Evolutionary conservation across 371 early-diverging fungal species (phyloP).

Genomic region (Mortierella sp.): DNA sequence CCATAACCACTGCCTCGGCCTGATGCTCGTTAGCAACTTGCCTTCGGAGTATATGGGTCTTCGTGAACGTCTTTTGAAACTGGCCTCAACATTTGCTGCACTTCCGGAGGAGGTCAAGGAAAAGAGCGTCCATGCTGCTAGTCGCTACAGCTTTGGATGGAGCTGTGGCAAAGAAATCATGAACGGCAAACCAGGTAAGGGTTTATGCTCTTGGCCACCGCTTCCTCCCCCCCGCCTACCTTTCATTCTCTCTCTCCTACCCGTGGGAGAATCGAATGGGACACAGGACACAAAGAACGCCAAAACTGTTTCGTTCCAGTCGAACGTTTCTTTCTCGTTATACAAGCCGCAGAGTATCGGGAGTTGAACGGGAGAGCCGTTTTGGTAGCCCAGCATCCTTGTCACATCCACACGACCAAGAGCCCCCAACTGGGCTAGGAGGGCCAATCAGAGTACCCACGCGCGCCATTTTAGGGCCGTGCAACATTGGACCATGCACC

Average conservation of each 20-base stretch:
- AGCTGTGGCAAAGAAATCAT: constrained; percentile 71
- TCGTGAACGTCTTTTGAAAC: constrained; percentile 57
- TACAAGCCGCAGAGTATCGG: too few species aligned
- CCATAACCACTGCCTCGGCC: constrained; percentile 56
- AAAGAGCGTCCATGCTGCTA: constrained; percentile 56
- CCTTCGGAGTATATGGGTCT: constrained; percentile 53
- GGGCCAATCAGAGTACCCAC: too few species aligned
- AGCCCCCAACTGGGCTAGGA: too few species aligned
- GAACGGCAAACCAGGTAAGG: constrained; percentile 60
- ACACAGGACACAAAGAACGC: too few species aligned
- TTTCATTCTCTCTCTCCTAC: too few species aligned
- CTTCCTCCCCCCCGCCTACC: background rate
- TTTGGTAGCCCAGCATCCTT: too few species aligned
- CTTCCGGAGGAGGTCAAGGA: constrained; percentile 59
- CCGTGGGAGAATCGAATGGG: too few species aligned
- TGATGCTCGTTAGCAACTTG: constrained; percentile 62
- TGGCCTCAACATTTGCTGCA: constrained; percentile 63
- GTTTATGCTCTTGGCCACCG: background rate
- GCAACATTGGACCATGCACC: constrained; percentile 11
- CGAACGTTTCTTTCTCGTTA: too few species aligned
- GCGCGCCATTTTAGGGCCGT: background rate
- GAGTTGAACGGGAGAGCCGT: too few species aligned
- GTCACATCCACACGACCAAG: too few species aligned
- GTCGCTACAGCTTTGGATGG: constrained; percentile 69
- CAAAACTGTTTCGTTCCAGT: too few species aligned